Base-by-base conservation (phyloP, 2,329 filamentous ascomycete species). In the Cucurbitaria berberidis region DNA sequence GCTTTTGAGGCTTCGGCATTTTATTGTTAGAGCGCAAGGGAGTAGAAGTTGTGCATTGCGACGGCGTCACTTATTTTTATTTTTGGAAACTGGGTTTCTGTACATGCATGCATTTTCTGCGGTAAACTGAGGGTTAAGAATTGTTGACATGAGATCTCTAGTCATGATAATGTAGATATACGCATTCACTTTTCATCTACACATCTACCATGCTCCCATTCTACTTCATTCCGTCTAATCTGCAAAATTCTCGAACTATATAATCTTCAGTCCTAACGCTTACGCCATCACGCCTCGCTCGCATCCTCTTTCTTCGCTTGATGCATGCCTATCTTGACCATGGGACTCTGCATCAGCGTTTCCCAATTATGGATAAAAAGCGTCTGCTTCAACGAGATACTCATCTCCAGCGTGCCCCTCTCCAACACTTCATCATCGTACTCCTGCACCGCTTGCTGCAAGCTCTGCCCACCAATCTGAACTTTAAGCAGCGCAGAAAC, bases 291-390 rank as follows among this genome's bases (percentile, higher is more conserved):
- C 11, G 9, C 30, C 30, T 39, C 36, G 6, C 21, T 22, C 36
- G 6, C 35, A 10, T 22, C 18, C 18, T 22, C 35, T 21, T 39
- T 39, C 36, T 13, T 39, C 7, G 36, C 36, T 15, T 39, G 36
- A 39, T 39, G 24, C 51, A 53, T 57, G 34, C 66, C 64, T 51
- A 66, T 62, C 56, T 67, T 66, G 9, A 66, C 56, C 60, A 68
- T 68, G 2, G 63, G 66, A 52, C 64, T 68, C 48, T 57, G 50
- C 63, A 64, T 68, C 47, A 68, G 39, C 36, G 59, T 68, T 7
- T 64, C 60, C 66, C 64, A 67, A 32, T 81, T 74, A 63, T 82
- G 79, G 30, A 82, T 57, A 74, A 81, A 80, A 50, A 69, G 63
- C 21, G 36, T 39, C 21, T 39, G 36, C 36, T 39, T 39, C 19